Evolutionary conservation across 768 basidiomycete species (phyloP), one percentile per base, ranked within the genome.

Genomic region (Tulasnella calospora): DNA sequence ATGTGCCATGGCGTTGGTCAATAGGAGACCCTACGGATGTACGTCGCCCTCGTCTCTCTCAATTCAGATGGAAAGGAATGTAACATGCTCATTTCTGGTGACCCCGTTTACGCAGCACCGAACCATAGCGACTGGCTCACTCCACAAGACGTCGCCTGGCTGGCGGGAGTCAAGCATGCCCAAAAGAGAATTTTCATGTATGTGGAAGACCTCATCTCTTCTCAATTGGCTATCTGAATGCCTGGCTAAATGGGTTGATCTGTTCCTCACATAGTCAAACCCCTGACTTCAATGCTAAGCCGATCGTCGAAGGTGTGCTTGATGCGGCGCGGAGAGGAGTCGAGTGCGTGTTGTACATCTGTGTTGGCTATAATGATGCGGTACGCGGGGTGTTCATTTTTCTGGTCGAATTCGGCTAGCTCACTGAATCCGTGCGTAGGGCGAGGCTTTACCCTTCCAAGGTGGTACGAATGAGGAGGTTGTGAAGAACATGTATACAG

Each of bases 401-500:
- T 8, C 13, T 13, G 74, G 27, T 40, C 36, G 33, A 23, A n/a
- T 67, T n/a, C 2, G 33, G 38, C 77, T 40, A 19, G 21, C 36
- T 70, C 2, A 70, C 40, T 41, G 79, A 84, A 85, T 3, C 86
- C 83, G 86, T 87, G 81, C 91, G 80, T 88, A 86, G 84, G 89
- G 89, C 74, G 91, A 91, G 82, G 87, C 87, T 55, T 85, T 91
- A 47, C 91, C 91, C 0, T 88, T 88, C 81, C 91, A 91, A 82
- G 92, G 92, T 13, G 92, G 92, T 1, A 92, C 89, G 46, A 93
- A 93, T 82, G 90, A 91, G 80, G 87, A 91, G 83, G 90, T 93
- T 27, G 88, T 88, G 21, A 86, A 88, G 79, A 84, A 85, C 47
- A 88, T 93, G 85, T 92, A 88, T 83, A 86, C 85, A 30, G 83